Conservation (phyloP, 2,329 filamentous ascomycete genomes). For the Epichloe uncinata region DNA sequence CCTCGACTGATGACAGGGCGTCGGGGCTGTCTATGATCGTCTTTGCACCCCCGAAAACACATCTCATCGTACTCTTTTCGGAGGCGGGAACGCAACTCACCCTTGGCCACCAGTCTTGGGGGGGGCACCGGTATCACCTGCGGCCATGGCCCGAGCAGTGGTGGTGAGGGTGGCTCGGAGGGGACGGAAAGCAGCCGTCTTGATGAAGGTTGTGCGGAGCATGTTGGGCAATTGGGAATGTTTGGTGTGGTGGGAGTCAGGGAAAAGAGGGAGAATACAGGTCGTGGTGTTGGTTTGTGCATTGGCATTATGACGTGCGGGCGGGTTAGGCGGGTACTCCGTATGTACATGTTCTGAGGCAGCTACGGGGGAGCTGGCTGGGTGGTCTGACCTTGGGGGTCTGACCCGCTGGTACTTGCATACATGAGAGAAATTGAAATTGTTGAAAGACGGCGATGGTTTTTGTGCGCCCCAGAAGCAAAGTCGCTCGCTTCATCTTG, state of each 20-base stretch:
- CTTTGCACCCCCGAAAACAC: not conserved
- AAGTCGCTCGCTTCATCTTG: too few relatives aligned
- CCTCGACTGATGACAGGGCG: not conserved
- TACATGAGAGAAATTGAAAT: too few relatives aligned
- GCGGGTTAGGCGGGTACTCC: not conserved
- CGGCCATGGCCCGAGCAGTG: slow-evolving; percentile 49
- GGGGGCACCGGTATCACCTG: slow-evolving; percentile 57
- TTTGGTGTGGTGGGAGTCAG: slow-evolving; percentile 5
- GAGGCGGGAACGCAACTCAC: slow-evolving; percentile 25
- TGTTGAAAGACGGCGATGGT: too few relatives aligned
- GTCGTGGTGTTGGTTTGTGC: slow-evolving; percentile 3
- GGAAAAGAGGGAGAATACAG: slow-evolving; percentile 2
- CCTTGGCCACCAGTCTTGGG: slow-evolving; percentile 36
- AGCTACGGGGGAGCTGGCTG: not conserved
- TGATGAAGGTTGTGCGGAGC: slow-evolving; percentile 52
- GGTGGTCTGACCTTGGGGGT: not conserved
- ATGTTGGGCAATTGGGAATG: slow-evolving; percentile 29
- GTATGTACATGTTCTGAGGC: not conserved
- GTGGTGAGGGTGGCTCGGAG: slow-evolving; percentile 48
- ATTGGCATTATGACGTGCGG: slow-evolving; percentile 5
- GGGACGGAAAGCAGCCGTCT: slow-evolving; percentile 40
- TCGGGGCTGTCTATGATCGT: not conserved
- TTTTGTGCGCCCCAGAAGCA: too few relatives aligned
- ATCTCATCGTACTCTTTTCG: not conserved
- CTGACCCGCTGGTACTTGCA: not conserved